Evolutionary conservation across 2,329 filamentous ascomycete genomes (phyloP).

Genomic region (Clonostachys byssicola): DNA sequence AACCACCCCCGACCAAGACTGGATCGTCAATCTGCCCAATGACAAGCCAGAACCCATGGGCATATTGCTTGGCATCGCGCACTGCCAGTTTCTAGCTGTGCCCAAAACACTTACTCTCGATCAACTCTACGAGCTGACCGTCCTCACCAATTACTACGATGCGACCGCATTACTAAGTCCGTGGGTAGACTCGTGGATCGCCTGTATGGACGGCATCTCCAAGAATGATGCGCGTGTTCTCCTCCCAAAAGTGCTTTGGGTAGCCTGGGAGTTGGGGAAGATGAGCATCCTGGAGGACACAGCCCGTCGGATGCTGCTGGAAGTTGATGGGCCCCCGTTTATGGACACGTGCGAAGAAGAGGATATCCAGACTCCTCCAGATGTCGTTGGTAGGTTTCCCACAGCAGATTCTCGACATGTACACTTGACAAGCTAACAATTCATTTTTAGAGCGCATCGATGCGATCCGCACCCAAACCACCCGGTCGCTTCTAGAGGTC

Average conservation of each 20-base stretch:
- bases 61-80: slow-evolving; percentile 20
- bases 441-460: slow-evolving; percentile 6
- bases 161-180: slow-evolving; percentile 13
- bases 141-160: slow-evolving; percentile 22
- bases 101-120: slow-evolving; percentile 11
- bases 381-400: not conserved
- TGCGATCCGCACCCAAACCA: slow-evolving; percentile 12
- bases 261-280: slow-evolving; percentile 22
- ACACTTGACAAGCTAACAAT: too few species aligned
- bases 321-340: slow-evolving; percentile 6
- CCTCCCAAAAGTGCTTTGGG: slow-evolving; percentile 17
- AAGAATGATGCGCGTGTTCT: slow-evolving; percentile 5
- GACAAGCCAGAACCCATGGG: slow-evolving; percentile 19
- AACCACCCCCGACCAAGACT: slow-evolving; percentile 6
- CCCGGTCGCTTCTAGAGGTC: slow-evolving; percentile 14
- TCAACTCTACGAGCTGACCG: slow-evolving; percentile 16
- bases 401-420: too few species aligned
- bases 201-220: slow-evolving; percentile 5
- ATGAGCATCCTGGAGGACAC: slow-evolving; percentile 10
- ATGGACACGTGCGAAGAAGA: not conserved
- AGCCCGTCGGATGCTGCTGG: slow-evolving; percentile 13
- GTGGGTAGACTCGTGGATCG: slow-evolving; percentile 15
- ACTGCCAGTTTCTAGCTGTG: slow-evolving; percentile 17
- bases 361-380: not conserved
- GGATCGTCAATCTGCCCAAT: slow-evolving; percentile 20